Base-by-base conservation (phyloP, 2,329 filamentous ascomycete species). In the Fusarium sp. region DNA sequence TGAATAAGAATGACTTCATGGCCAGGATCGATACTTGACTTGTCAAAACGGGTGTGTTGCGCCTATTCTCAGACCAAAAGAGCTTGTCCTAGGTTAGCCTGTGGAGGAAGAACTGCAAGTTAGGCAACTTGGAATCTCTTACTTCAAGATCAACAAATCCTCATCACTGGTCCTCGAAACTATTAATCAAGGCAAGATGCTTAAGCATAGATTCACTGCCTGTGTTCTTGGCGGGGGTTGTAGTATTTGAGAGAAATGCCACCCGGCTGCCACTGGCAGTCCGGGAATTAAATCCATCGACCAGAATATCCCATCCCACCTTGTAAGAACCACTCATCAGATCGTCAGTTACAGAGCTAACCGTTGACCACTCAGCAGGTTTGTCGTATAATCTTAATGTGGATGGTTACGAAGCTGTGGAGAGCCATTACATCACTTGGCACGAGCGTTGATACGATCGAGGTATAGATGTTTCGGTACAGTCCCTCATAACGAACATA, bases 361-460 rank as follows among this genome's bases (percentile, higher is more conserved):
- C 11, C n/a, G 41, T 50, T 23, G 34, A 7, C 54, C 54, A 50
- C 7, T 50, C 27, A 57, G 54, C 27, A 15, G n/a, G 12, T 40
- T 23, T 40, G 43, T 16, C 10, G 43, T 27, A 37, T 48, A 18
- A 12, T 18, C n/a, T 23, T 39, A 48, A 27, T 40, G 34, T 48
- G 54, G 54, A 23, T 48, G 54, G 47, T 39, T 16, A 8, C 41
- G 16, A 34, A 31, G 43, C 27, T 57, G 36, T 48, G 54, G 54
- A 57, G 54, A 31, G 43, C n/a, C 34, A 57, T 57, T 57, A 57
- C 54, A 57, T 57, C 54, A 57, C 54, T 40, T 50, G 27, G 18
- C 36, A 12, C 36, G 52, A 36, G 31, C n/a, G 23, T 30, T 56
- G 46, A 56, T 46, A 56, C 40, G 30, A 37, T 18, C 3, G 30